Percentiles rank a stretch among this genome's conserved stretches.
phyloP scores from a whole-genome alignment of 2,329 filamentous ascomycete genomes.

The Ceratocystis lukuohia region DNA sequence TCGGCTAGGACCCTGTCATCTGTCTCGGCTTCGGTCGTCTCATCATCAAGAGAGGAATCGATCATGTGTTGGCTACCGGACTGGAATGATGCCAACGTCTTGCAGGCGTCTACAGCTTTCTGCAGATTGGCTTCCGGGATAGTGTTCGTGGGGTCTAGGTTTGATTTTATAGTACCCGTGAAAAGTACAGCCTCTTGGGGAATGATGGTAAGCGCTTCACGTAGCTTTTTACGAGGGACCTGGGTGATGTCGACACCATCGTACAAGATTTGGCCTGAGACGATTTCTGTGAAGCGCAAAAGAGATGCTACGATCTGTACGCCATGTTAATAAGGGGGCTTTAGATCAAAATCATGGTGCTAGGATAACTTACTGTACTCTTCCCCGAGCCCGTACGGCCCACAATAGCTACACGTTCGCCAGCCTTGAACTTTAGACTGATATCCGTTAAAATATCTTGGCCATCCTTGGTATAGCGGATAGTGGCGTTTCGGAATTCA shows the following conservation, averaged over 20 bases:
- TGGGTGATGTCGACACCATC: slow-evolving; percentile 35
- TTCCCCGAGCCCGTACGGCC: slow-evolving; percentile 65
- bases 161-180: slow-evolving; percentile 31
- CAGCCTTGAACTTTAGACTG: slow-evolving; percentile 36
- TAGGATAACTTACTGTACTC: slow-evolving; percentile 42
- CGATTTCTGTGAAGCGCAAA: slow-evolving; percentile 32
- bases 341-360: slow-evolving; percentile 20
- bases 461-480: slow-evolving; percentile 28
- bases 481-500: slow-evolving; percentile 29
- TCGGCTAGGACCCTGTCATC: slow-evolving; percentile 12
- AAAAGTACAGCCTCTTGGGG: slow-evolving; percentile 39
- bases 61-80: slow-evolving; percentile 21
- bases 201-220: slow-evolving; percentile 36
- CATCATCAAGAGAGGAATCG: slow-evolving; percentile 16
- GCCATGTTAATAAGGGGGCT: neutral
- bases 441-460: slow-evolving; percentile 32
- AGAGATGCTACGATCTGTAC: slow-evolving; percentile 32
- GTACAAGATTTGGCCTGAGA: slow-evolving; percentile 32
- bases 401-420: slow-evolving; percentile 58
- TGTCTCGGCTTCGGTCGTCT: slow-evolving; percentile 15
- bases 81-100: slow-evolving; percentile 31
- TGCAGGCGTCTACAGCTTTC: slow-evolving; percentile 47
- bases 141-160: slow-evolving; percentile 45
- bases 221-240: slow-evolving; percentile 32
- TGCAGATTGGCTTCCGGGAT: slow-evolving; percentile 39